These are phyloP conservation scores for Basipetospora chlamydospora DNA, from an alignment of 2,329 filamentous ascomycete genomes.

Conservation along the genomic window DNA sequence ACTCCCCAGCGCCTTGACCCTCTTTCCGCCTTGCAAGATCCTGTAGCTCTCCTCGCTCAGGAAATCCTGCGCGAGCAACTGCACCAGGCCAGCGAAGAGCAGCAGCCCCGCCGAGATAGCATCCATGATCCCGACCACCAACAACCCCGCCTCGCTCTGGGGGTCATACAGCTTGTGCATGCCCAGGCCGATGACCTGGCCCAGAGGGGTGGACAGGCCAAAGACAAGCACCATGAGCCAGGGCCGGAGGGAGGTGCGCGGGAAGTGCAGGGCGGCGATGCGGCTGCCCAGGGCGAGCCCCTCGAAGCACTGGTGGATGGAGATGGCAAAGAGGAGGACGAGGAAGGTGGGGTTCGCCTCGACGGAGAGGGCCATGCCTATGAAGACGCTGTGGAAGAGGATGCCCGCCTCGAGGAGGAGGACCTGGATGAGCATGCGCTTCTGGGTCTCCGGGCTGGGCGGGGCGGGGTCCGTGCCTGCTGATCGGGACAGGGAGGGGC, in stretches of 20 bases:
- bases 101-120: slow-evolving; percentile 69
- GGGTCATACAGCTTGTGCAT: slow-evolving; percentile 73
- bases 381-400: slow-evolving; percentile 73
- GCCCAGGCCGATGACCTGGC: slow-evolving; percentile 67
- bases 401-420: slow-evolving; percentile 71
- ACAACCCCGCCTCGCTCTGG: slow-evolving; percentile 55
- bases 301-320: slow-evolving; percentile 80
- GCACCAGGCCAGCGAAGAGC: slow-evolving; percentile 70
- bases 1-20: slow-evolving; percentile 47
- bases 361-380: slow-evolving; percentile 75
- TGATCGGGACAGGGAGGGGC: slow-evolving; percentile 2
- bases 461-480: not conserved
- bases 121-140: slow-evolving; percentile 81
- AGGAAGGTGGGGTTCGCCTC: slow-evolving; percentile 66
- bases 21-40: slow-evolving; percentile 44
- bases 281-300: slow-evolving; percentile 73
- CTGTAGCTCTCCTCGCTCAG: slow-evolving; percentile 61
- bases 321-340: slow-evolving; percentile 66
- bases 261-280: slow-evolving; percentile 72
- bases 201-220: slow-evolving; percentile 63
- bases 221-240: slow-evolving; percentile 74
- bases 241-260: slow-evolving; percentile 56
- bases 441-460: slow-evolving; percentile 36
- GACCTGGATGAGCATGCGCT: slow-evolving; percentile 60
- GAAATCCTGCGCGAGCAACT: slow-evolving; percentile 76